Percentiles rank a stretch among this genome's conserved stretches.
Evolutionary conservation across 2,329 filamentous ascomycete species (phyloP).

Genomic region (Periconia digitata): DNA sequence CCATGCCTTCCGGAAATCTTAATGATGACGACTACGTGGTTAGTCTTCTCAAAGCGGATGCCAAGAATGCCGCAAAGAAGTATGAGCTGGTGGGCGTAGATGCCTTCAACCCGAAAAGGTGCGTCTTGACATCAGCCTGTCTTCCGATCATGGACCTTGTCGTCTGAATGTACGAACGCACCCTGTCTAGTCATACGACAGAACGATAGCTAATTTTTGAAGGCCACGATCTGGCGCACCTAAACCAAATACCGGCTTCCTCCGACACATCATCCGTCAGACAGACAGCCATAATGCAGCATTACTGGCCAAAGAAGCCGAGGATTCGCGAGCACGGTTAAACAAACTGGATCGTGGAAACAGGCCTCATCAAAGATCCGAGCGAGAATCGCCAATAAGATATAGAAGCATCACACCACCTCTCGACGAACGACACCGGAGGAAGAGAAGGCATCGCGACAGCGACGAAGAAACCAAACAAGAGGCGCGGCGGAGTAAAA

Average conservation of each 20-base stretch:
- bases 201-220: constrained; percentile 7
- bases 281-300: constrained; percentile 88
- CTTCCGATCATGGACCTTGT: constrained; percentile 1
- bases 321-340: constrained; percentile 74
- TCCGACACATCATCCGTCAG: constrained; percentile 84
- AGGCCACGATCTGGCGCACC: constrained; percentile 68
- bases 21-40: constrained; percentile 77
- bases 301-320: constrained; percentile 78
- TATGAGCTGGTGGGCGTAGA: constrained; percentile 76
- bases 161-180: constrained; percentile 8
- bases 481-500: constrained; percentile 10
- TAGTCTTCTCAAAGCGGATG: constrained; percentile 76
- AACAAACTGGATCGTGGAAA: constrained; percentile 41
- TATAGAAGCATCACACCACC: constrained; percentile 25
- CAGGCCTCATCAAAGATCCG: constrained; percentile 12
- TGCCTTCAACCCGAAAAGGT: constrained; percentile 62
- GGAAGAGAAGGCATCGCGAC: constrained; percentile 21
- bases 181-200: not conserved
- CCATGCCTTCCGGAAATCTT: constrained; percentile 23
- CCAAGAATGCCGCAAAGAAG: constrained; percentile 69
- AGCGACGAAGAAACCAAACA: constrained; percentile 18
- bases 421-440: constrained; percentile 10
- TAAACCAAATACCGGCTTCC: constrained; percentile 88
- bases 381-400: constrained; percentile 16
- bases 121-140: constrained; percentile 22